Base-by-base conservation (phyloP, 352 stramenopile genomes). In the Globisporangium sylvaticum region DNA sequence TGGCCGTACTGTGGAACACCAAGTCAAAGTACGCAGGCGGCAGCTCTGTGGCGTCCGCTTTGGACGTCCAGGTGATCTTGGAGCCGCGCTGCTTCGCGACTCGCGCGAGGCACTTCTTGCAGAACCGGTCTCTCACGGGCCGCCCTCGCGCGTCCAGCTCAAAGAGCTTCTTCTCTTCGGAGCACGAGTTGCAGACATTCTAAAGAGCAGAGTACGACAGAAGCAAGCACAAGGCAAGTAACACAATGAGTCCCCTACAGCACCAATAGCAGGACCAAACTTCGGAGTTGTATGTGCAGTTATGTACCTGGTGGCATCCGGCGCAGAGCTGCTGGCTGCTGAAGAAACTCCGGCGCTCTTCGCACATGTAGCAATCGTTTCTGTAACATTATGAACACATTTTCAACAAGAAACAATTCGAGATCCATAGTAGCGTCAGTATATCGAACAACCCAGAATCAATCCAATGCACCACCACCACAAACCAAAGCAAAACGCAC, bases 101-200 rank as follows among this genome's bases (percentile, higher is more conserved):
- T 42, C 37, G 67, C 65, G 78, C 72, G 62, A 83, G 56, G 44
- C 76, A 83, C 39, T 71, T 25, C 34, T 75, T 79, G 55, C 78
- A 86, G 61, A 86, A 86, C 3, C 76, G 76, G 9, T 80, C 71
- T 29, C 71, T 74, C 29, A 79, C 69, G n/a, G 74, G 71, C 14
- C 73, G 68, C 0, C 74, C 71, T 27, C 58, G 75, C 32, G 73
- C 73, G 59, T 83, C 76, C 31, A 83, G 62, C 61, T 79, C 68
- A 56, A 83, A 86, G 29, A 86, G 67, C 44, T 75, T 80, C 31
- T 77, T 71, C 53, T 80, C 81, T 46, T 78, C 71, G 37, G 74
- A 86, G 59, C 78, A 86, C 31, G 71, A 71, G 42, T 73, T 77
- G 66, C 78, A 86, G 3, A 82, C 78, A 25, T 77, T 80, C 64